A percentile compares a stretch with the other conserved stretches of the same genome.
Conservation (phyloP, 106 monocot genomes). For the Cymbidium sinense region DNA sequence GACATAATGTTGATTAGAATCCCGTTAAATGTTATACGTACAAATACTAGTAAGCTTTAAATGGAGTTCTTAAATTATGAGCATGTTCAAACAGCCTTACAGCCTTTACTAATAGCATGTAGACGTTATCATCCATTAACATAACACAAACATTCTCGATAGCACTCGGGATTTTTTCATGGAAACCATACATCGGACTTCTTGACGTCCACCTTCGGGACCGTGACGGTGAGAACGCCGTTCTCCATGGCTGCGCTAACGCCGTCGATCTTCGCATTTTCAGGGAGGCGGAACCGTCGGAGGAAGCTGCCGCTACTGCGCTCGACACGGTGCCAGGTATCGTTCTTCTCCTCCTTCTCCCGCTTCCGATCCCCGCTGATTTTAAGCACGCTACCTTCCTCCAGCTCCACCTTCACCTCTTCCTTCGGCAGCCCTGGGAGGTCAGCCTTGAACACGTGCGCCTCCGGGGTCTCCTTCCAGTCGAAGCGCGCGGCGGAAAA, state of each 20-base stretch:
- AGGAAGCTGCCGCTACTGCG: constrained; percentile 12
- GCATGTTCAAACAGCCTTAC: too few species aligned
- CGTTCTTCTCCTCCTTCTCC: constrained; percentile 14
- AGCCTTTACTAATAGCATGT: too few species aligned
- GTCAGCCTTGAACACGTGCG: constrained; percentile 20
- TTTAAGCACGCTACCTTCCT: constrained; percentile 6
- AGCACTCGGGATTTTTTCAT: too few species aligned
- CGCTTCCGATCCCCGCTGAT: constrained; percentile 7
- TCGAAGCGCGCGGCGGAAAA: constrained; percentile 19
- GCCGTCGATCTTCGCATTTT: constrained; percentile 14
- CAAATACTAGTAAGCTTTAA: too few species aligned
- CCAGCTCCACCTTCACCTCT: constrained; percentile 4
- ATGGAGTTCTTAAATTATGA: too few species aligned
- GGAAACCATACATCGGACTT: neutral
- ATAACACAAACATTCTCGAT: too few species aligned
- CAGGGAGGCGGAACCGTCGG: constrained; percentile 14
- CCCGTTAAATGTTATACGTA: too few species aligned
- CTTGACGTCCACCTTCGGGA: constrained; percentile 22
- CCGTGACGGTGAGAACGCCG: constrained; percentile 20
- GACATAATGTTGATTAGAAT: too few species aligned
- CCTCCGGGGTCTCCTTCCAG: constrained; percentile 23
- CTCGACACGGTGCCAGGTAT: constrained; percentile 12
- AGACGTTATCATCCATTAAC: too few species aligned
- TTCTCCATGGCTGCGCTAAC: constrained; percentile 20
- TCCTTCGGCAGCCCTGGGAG: constrained; percentile 9